These are phyloP conservation scores for Beauveria medogensis DNA, from an alignment of 2,329 filamentous ascomycete species.

Conservation along the genomic window DNA sequence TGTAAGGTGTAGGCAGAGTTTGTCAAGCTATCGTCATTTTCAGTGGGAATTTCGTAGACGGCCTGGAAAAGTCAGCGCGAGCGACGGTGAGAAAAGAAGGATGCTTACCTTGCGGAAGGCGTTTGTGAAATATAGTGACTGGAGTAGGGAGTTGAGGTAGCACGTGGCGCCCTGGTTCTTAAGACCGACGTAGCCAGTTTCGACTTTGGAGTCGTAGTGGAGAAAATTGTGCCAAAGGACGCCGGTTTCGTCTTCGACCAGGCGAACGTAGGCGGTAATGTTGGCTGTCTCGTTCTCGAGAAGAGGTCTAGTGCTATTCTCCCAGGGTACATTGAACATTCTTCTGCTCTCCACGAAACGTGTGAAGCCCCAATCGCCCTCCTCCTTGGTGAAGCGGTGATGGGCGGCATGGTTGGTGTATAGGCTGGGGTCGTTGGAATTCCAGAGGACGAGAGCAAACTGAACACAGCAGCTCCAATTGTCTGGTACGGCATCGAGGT, in stretches of 20 bases:
- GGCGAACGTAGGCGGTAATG: constrained; percentile 73
- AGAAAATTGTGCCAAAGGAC: constrained; percentile 86
- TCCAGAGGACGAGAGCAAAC: constrained; percentile 90
- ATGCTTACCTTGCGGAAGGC: constrained; percentile 74
- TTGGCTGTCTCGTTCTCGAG: constrained; percentile 71
- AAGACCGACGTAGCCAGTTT: constrained; percentile 92
- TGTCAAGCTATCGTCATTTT: constrained; percentile 67
- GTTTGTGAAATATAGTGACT: constrained; percentile 82
- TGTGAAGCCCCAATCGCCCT: constrained; percentile 99
- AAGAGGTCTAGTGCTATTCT: constrained; percentile 59
- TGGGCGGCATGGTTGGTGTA: constrained; percentile 77
- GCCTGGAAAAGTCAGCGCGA: constrained; percentile 45
- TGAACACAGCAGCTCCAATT: constrained; percentile 97
- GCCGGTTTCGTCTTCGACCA: constrained; percentile 81
- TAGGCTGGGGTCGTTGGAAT: constrained; percentile 82
- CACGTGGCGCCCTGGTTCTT: constrained; percentile 95
- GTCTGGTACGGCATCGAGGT: constrained; percentile 65
- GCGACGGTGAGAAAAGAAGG: constrained; percentile 2
- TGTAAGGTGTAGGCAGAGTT: constrained; percentile 95
- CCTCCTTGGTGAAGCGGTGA: constrained; percentile 91
- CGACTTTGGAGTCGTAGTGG: constrained; percentile 98
- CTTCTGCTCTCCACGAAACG: constrained; percentile 81
- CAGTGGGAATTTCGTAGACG: constrained; percentile 93
- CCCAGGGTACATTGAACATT: constrained; percentile 74
- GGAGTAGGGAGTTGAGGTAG: constrained; percentile 77